phyloP scores from a whole-genome alignment of 176 grass and related monocot genomes.

The Zizania latifolia region DNA sequence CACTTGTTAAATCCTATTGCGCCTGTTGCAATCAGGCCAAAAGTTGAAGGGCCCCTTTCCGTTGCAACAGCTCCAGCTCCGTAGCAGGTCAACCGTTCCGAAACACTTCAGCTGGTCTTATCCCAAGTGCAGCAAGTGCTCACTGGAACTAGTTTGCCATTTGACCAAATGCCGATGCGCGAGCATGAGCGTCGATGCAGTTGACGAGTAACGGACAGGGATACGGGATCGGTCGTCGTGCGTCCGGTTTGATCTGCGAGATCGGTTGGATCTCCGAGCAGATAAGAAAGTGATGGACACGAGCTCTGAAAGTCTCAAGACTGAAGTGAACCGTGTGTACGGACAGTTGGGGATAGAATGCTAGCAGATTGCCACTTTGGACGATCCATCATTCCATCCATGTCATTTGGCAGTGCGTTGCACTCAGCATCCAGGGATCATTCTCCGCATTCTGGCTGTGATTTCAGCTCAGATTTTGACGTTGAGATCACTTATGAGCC shows the following conservation, averaged over 20 bases:
- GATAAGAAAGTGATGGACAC: slow-evolving; percentile 34
- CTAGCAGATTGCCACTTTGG: not conserved
- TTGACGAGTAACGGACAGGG: not conserved
- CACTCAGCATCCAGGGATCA: not conserved
- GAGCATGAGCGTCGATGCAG: not conserved
- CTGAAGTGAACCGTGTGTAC: not conserved
- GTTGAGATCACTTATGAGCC: not conserved
- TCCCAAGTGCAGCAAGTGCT: not conserved
- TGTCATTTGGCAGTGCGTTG: not conserved
- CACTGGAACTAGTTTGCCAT: not conserved
- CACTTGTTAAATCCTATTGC: not conserved
- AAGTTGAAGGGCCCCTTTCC: not conserved
- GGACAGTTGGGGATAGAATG: not conserved
- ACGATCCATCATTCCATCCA: not conserved
- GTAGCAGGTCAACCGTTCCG: slow-evolving; percentile 28
- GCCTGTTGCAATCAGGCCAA: not conserved
- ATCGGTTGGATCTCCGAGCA: not conserved
- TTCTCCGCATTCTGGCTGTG: not conserved
- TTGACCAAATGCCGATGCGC: not conserved
- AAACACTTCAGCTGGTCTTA: not conserved
- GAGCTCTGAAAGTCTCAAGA: not conserved
- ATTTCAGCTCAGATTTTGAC: not conserved
- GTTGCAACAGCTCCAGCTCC: not conserved
- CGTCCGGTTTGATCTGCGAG: slow-evolving; percentile 18
- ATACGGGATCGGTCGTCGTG: slow-evolving; percentile 16